Evolutionary conservation across 768 basidiomycete genomes (phyloP).

Genomic region (Lentinula raphanica): DNA sequence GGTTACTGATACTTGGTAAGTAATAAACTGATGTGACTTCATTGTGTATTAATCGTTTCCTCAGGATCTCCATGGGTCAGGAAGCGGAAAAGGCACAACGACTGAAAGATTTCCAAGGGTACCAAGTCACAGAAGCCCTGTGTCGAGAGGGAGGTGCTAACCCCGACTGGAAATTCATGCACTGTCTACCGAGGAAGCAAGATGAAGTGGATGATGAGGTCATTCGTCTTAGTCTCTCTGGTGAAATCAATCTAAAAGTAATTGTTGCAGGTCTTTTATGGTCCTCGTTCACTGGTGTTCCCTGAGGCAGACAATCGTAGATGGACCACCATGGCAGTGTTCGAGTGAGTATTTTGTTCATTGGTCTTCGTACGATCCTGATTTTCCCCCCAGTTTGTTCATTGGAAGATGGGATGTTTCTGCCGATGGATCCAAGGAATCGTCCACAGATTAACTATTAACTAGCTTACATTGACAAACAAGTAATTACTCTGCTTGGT

Average conservation of each 20-base stretch:
- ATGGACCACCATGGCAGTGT: conserved; percentile 92
- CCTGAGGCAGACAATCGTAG: conserved; percentile 94
- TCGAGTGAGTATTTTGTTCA: conserved; percentile 58
- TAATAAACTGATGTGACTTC: conserved; percentile 7
- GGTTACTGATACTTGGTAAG: conserved; percentile 93
- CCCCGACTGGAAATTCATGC: conserved; percentile 89
- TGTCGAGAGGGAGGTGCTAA: conserved; percentile 80
- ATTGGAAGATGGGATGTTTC: conserved; percentile 40
- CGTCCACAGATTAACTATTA: neutral
- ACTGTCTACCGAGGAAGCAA: conserved; percentile 89
- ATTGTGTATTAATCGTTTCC: neutral
- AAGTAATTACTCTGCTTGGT: too few relatives aligned
- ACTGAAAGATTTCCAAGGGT: conserved; percentile 82
- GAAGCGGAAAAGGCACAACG: conserved; percentile 90
- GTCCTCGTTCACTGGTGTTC: conserved; percentile 87
- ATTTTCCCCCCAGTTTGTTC: conserved; percentile 18
- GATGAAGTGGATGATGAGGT: conserved; percentile 96
- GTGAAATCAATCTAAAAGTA: neutral
- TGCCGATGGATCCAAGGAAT: neutral
- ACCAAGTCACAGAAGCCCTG: conserved; percentile 88
- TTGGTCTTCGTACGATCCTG: neutral
- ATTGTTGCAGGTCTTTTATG: conserved; percentile 78
- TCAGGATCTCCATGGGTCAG: conserved; percentile 98
- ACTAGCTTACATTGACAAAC: too few relatives aligned
- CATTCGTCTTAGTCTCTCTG: conserved; percentile 8